Evolutionary conservation across 805 yeast genomes (phyloP).

Genomic region (Spathaspora passalidarum): DNA sequence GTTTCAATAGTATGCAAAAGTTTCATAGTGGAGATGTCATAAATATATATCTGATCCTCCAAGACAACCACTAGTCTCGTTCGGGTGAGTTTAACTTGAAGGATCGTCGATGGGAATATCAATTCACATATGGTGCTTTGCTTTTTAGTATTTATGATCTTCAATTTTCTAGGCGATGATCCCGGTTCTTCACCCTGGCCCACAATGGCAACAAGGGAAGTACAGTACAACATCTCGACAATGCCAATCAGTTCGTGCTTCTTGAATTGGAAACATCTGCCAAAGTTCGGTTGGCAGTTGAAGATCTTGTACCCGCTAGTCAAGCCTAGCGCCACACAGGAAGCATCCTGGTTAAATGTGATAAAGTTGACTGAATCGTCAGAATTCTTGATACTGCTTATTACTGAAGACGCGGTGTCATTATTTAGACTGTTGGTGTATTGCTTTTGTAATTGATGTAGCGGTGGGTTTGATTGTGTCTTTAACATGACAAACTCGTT

Average conservation of each 20-base stretch:
- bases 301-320: slow-evolving; percentile 66
- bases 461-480: slow-evolving; percentile 7
- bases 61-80: slow-evolving; percentile 33
- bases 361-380: slow-evolving; percentile 35
- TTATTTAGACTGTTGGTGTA: slow-evolving; percentile 4
- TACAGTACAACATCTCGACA: slow-evolving; percentile 87
- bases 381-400: slow-evolving; percentile 9
- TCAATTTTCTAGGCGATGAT: slow-evolving; percentile 76
- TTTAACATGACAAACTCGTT: slow-evolving; percentile 5
- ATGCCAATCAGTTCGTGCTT: slow-evolving; percentile 58
- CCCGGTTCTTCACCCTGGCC: slow-evolving; percentile 71
- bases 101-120: slow-evolving; percentile 39
- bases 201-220: slow-evolving; percentile 81
- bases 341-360: slow-evolving; percentile 83
- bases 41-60: slow-evolving; percentile 43
- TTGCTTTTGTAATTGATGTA: slow-evolving; percentile 5
- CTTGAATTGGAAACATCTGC: slow-evolving; percentile 30
- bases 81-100: slow-evolving; percentile 36
- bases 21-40: slow-evolving; percentile 39
- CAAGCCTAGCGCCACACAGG: slow-evolving; percentile 75
- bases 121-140: slow-evolving; percentile 42
- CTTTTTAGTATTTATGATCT: slow-evolving; percentile 80
- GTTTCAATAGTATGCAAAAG: slow-evolving; percentile 45
- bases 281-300: slow-evolving; percentile 59
- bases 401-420: slow-evolving; percentile 12